Evolutionary conservation across 345 rosid genomes (phyloP), one percentile per base, ranked within the genome.

Genomic region (Moricandia moricandioides): DNA sequence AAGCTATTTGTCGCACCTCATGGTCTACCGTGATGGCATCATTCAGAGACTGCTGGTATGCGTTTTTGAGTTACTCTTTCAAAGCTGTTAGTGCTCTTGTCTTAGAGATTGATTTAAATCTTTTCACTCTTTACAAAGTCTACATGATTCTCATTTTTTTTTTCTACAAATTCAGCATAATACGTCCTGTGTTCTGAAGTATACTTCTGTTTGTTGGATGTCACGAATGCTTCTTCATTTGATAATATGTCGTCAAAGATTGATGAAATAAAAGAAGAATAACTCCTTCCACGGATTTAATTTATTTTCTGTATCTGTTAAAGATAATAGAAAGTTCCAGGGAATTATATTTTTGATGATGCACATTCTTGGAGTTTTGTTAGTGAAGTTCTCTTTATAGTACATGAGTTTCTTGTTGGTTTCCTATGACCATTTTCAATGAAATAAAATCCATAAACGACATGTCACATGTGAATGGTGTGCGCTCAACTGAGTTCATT

Each of bases 1-100:
- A 34, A 87, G 88, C 80, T 95, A 95, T 75, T 40, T 95, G 83
- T 87, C 97, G 35, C 97, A 92, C 75, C 92, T 92, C 65, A 89
- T 92, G 90, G 91, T 92, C 68, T 87, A 88, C 81, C 85, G 65
- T 16, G 73, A 79, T 70, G 84, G 96, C 56, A 70, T 83, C 54
- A 76, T 92, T 72, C 86, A 87, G 78, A 90, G 85, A 80, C 73
- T 95, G 63, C 81, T 88, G 97, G 99, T 95, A 78, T 39, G 89
- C 31, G 31, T 72, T 71, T 45, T 71, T 45, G 62, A 24, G 34
- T 64, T 43, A 56, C 57, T 65, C 31, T 62, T 75, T 52, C 54
- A 26, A 21, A 21, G 24, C 1, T 21, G 24, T 21, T 21, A n/a
- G n/a, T n/a, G 24, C 24, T 21, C 24, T 21, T 21, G 24, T 21